Evolutionary conservation across 768 basidiomycete genomes (phyloP).

Genomic region (Lentinula raphanica): DNA sequence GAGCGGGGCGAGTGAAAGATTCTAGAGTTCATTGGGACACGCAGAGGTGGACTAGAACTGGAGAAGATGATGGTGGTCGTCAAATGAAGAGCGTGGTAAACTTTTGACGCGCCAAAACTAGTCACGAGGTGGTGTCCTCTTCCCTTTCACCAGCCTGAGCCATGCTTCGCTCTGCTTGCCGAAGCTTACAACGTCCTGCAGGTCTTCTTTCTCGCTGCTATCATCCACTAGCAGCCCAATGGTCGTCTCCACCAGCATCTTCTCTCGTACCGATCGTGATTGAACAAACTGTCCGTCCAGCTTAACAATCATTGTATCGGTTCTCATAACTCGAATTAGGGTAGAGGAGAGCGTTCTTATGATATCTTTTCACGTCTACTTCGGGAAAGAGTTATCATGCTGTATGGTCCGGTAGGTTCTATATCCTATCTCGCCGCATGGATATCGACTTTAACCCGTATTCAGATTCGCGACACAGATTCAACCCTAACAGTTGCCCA

Average conservation of each 20-base stretch:
- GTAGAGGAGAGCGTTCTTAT: slow-evolving; percentile 84
- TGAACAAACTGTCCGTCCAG: slow-evolving; percentile 4
- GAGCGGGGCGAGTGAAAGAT: slow-evolving; percentile 38
- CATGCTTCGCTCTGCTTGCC: slow-evolving; percentile 26
- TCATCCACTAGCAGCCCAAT: slow-evolving; percentile 41
- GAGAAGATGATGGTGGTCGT: slow-evolving; percentile 1
- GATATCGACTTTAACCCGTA: slow-evolving; percentile 9
- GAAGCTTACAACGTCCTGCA: slow-evolving; percentile 14
- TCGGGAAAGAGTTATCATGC: slow-evolving; percentile 91
- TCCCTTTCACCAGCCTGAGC: neutral
- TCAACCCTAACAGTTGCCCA: slow-evolving; percentile 88
- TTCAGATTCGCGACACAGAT: slow-evolving; percentile 83
- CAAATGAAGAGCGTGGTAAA: neutral
- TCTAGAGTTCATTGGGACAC: slow-evolving; percentile 1
- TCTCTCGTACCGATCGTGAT: slow-evolving; percentile 9
- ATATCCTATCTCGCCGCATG: slow-evolving; percentile 10
- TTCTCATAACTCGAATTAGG: slow-evolving; percentile 35
- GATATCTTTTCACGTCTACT: slow-evolving; percentile 95
- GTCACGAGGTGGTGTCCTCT: slow-evolving; percentile 18
- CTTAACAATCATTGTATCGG: slow-evolving; percentile 1
- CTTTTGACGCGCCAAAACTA: slow-evolving; percentile 2
- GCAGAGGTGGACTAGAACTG: slow-evolving; percentile 8
- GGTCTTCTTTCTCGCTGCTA: slow-evolving; percentile 33
- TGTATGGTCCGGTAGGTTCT: slow-evolving; percentile 78
- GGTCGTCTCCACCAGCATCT: slow-evolving; percentile 32